Base-by-base conservation (phyloP, 2,329 filamentous ascomycete species). In the Ophiocordyceps camponoti-saundersi region DNA sequence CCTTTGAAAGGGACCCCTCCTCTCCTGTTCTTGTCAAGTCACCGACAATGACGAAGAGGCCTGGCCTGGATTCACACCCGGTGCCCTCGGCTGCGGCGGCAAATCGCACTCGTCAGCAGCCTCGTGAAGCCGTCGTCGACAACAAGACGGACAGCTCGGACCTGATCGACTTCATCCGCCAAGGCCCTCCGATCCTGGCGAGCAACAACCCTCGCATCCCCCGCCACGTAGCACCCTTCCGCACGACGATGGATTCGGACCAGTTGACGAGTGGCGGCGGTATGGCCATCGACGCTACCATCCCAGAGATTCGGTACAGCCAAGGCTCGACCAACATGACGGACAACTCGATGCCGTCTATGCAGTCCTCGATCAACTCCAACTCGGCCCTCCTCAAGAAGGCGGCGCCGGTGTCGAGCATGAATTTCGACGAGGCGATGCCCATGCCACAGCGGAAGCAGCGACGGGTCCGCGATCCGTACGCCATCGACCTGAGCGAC, bases 151-250 rank as follows among this genome's bases (percentile, higher is more conserved):
- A 81, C 52, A 93, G 81, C 48, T 84, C 85, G 13, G 92, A 95
- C 50, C 68, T 98, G 48, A 95, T 95, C 53, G 89, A 96, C 59
- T 96, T 98, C 61, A 93, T 98, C 53, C 81, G 89, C 43, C 81
- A 86, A 59, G 90, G 89, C 1, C 88, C 88, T 3, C 82, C 85
- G 0, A 73, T 67, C 50, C 60, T 67, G 42, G 65, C 69, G 32
- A 71, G 69, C 42, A 75, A 75, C 34, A 18, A n/a, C 51, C 84
- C 79, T 49, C 79, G 85, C 22, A 92, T 93, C 51, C 83, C 87
- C 41, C 80, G 85, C 18, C 77, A 76, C n/a, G 80, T 92, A 13
- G 87, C 88, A 11, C 86, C 88, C 1, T 94, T 93, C 68, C 75
- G 86, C 47, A 80, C 75, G 34, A 90, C 87, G 0, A 83, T 89